Percentiles rank a stretch among this genome's conserved stretches.
These are phyloP conservation scores for Terfezia claveryi DNA, from an alignment of 495 filamentous ascomycete species.

Conservation along the genomic window DNA sequence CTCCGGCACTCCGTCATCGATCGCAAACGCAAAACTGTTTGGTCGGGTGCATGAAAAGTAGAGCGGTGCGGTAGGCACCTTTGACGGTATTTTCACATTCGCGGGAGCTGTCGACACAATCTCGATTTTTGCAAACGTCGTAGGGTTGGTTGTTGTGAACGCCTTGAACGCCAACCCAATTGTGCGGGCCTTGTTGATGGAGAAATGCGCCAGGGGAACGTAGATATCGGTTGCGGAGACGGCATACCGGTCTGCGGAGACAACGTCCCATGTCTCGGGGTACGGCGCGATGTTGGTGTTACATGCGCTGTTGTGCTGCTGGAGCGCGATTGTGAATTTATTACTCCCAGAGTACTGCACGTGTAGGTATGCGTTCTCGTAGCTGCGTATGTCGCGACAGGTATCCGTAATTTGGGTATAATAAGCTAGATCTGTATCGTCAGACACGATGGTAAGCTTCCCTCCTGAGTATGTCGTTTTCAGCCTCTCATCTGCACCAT, in stretches of 20 bases:
- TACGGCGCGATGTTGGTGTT: constrained; percentile 37
- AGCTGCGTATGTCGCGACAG: constrained; percentile 39
- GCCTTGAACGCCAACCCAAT: constrained; percentile 48
- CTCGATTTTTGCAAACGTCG: constrained; percentile 38
- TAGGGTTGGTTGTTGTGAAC: constrained; percentile 31
- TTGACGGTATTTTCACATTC: constrained; percentile 32
- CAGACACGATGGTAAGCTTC: constrained; percentile 36
- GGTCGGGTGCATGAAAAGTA: constrained; percentile 45
- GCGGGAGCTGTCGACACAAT: constrained; percentile 34
- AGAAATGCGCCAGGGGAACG: constrained; percentile 53
- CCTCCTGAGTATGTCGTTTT: constrained; percentile 27
- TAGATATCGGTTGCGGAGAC: constrained; percentile 37
- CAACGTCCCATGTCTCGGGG: constrained; percentile 51
- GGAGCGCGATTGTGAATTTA: constrained; percentile 45
- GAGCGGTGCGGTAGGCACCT: constrained; percentile 39
- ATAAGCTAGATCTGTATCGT: constrained; percentile 46
- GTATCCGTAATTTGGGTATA: constrained; percentile 39
- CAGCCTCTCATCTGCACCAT: constrained; percentile 43
- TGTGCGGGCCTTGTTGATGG: constrained; percentile 34
- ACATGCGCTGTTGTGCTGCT: constrained; percentile 49
- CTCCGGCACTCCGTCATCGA: constrained; percentile 50
- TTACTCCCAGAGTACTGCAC: constrained; percentile 44
- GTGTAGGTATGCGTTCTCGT: constrained; percentile 42
- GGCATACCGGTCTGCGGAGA: constrained; percentile 47
- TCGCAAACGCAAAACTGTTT: constrained; percentile 59